These are phyloP conservation scores for Melampsora americana DNA, from an alignment of 1,284 basidiomycete species.

Conservation along the genomic window DNA sequence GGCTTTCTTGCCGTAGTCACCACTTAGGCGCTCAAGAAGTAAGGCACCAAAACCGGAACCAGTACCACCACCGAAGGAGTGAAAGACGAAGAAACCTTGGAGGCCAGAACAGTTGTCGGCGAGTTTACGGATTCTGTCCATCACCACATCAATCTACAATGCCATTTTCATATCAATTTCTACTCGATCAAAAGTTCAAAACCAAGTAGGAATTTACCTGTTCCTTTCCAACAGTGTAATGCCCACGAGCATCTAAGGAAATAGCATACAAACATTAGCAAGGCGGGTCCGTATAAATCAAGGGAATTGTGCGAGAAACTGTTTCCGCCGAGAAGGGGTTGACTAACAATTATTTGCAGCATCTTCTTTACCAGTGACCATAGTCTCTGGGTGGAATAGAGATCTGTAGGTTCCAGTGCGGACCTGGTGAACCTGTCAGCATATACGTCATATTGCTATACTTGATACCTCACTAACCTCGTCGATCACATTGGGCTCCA, in stretches of 20 bases:
- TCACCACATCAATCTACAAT: conserved; percentile 65
- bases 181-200: conserved; percentile 52
- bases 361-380: conserved; percentile 99
- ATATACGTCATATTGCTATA: neutral
- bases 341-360: conserved; percentile 86
- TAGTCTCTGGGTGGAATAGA: conserved; percentile 97
- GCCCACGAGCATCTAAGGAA: conserved; percentile 49
- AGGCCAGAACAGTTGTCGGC: conserved; percentile 97
- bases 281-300: conserved; percentile 45
- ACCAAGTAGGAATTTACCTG: conserved; percentile 60
- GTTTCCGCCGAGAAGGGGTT: conserved; percentile 46
- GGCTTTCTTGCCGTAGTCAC: conserved; percentile 98
- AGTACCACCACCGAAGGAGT: conserved; percentile 98
- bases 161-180: conserved; percentile 50
- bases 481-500: conserved; percentile 93
- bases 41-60: conserved; percentile 99
- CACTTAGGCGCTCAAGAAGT: conserved; percentile 88
- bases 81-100: conserved; percentile 99
- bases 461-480: conserved; percentile 56
- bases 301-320: neutral
- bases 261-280: neutral
- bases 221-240: conserved; percentile 95
- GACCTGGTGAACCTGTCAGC: conserved; percentile 58
- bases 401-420: conserved; percentile 88
- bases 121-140: conserved; percentile 92